phyloP scores from a whole-genome alignment of 805 yeast species.

The Komagataella mondaviorum region DNA sequence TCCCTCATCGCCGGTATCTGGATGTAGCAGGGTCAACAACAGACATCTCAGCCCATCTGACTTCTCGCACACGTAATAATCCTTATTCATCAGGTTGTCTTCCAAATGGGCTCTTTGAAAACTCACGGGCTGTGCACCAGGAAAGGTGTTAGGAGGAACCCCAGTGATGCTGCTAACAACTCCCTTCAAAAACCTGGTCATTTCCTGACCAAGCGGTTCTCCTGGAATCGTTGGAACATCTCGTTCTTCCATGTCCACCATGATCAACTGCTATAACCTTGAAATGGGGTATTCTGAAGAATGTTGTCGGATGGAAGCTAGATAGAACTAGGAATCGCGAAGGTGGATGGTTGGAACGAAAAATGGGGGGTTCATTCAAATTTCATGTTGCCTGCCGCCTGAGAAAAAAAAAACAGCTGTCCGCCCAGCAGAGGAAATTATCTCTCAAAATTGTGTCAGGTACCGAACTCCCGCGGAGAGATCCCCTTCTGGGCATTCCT shows the following conservation, averaged over 20 bases:
- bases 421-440: background rate
- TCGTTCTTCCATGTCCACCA: constrained; percentile 15
- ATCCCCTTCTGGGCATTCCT: background rate
- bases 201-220: constrained; percentile 55
- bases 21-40: constrained; percentile 44
- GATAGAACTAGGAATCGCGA: background rate
- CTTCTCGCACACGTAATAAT: constrained; percentile 92
- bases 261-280: background rate
- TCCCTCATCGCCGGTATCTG: constrained; percentile 72
- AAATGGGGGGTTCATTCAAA: too few relatives aligned
- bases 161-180: constrained; percentile 54
- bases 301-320: background rate
- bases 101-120: constrained; percentile 63
- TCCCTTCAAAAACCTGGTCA: constrained; percentile 50
- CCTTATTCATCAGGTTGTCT: constrained; percentile 49
- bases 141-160: constrained; percentile 46
- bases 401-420: background rate
- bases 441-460: too few relatives aligned
- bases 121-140: constrained; percentile 94
- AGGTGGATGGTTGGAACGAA: background rate
- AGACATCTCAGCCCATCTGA: constrained; percentile 87
- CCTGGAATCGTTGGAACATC: constrained; percentile 86
- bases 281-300: background rate
- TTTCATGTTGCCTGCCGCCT: background rate
- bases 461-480: background rate